Evolutionary conservation across 208 protist genomes (phyloP), one percentile per base, ranked within the genome.

Genomic region (Crithidia brevicula): DNA sequence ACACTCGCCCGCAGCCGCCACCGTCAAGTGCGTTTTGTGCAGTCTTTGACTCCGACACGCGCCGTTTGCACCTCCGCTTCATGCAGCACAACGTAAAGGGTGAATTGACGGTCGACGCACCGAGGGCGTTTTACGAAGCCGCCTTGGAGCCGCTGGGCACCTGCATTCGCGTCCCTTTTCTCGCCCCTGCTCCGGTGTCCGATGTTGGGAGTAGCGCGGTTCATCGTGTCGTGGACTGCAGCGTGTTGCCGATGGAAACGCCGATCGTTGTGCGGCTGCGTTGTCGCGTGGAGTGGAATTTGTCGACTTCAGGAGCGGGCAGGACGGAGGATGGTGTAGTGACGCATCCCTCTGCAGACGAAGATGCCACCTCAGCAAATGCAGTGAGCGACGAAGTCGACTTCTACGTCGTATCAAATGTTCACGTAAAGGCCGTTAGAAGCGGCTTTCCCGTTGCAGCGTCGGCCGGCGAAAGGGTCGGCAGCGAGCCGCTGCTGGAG

Each of bases 21-120:
- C 11, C 63, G 11, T 3, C 42, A 2, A 2, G 36, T 9, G 20
- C 13, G 4, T 45, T 53, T n/a, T 28, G 27, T 34, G 43, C n/a
- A 5, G n/a, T 50, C 23, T 69, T 69, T 28, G 63, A 69, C 52
- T 69, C 63, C 27, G n/a, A 13, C 50, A 60, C 63, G 25, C 63
- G 51, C 22, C 52, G 57, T 10, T 42, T 69, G 27, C 38, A 43
- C 10, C 40, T 69, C n/a, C 53, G 51, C 46, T 69, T 69, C 11
- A 18, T 52, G 10, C 53, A 46, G 25, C 38, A 8, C 20, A 3
- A 10, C 4, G 52, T 15, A 47, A 18, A 7, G 2, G 28, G 16
- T 4, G 16, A 25, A 27, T 7, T 43, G 5, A 16, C 33, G 31
- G 8, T 58, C n/a, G 33, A 4, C 2, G 50, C 30, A 7, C 27